These are phyloP conservation scores for Phragmites australis DNA, from an alignment of 176 grass and related monocot species.

Conservation along the genomic window DNA sequence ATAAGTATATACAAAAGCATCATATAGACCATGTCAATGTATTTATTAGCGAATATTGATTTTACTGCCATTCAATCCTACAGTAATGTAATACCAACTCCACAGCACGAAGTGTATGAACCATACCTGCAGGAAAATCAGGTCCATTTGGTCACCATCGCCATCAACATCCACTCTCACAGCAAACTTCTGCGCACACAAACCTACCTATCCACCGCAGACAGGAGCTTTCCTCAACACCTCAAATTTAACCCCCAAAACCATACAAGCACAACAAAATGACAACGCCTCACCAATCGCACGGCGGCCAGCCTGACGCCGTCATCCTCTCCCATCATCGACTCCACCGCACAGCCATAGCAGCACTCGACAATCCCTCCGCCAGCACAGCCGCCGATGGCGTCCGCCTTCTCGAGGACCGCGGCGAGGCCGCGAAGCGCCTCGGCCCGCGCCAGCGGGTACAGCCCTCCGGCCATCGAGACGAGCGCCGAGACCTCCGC, in stretches of 20 bases:
- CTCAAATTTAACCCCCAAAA: background rate
- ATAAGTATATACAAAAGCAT: background rate
- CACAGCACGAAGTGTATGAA: background rate
- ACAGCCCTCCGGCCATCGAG: constrained; percentile 59
- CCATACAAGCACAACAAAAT: background rate
- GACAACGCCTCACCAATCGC: constrained; percentile 58
- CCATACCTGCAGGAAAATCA: constrained; percentile 74
- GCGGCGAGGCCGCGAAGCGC: constrained; percentile 55
- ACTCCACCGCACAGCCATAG: constrained; percentile 42
- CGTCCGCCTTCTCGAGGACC: constrained; percentile 48
- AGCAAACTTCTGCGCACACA: constrained; percentile 56
- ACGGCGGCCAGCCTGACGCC: constrained; percentile 60
- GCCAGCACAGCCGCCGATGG: constrained; percentile 3
- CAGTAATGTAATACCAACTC: background rate
- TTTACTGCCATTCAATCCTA: background rate
- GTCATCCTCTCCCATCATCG: constrained; percentile 66
- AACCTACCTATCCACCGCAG: constrained; percentile 46
- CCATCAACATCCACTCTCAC: constrained; percentile 30
- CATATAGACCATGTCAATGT: background rate
- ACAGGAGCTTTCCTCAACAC: background rate
- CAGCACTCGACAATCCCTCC: constrained; percentile 41
- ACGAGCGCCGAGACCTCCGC: constrained; percentile 46
- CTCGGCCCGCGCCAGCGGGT: constrained; percentile 55
- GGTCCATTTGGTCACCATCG: constrained; percentile 45
- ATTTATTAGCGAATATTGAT: background rate